A percentile compares a stretch with the other conserved stretches of the same genome.
These are phyloP conservation scores for Prunus mume DNA, from an alignment of 306 rosid species.

Conservation along the genomic window DNA sequence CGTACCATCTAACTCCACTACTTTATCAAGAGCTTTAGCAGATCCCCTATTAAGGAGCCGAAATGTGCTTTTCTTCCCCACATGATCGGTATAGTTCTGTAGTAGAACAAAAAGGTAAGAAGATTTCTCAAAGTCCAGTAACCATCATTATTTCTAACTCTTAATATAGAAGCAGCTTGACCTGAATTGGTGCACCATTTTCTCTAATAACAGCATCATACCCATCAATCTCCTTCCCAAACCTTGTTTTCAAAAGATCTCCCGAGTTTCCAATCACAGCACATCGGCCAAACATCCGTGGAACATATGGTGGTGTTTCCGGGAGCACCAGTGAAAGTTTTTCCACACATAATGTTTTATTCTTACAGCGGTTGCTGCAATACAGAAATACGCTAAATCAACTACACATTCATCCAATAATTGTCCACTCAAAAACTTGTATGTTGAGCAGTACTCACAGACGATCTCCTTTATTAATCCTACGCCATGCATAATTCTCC, in stretches of 20 bases:
- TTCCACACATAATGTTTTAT: constrained; percentile 75
- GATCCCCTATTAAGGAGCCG: constrained; percentile 98
- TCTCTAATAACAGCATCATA: constrained; percentile 88
- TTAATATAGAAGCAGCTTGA: constrained; percentile 24
- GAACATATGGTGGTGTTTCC: constrained; percentile 79
- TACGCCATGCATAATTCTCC: constrained; percentile 97
- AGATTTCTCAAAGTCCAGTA: constrained; percentile 11
- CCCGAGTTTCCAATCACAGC: constrained; percentile 98
- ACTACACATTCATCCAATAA: background rate
- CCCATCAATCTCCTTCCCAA: constrained; percentile 86
- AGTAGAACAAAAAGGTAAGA: constrained; percentile 23
- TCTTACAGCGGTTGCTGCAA: constrained; percentile 77
- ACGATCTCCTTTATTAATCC: constrained; percentile 87
- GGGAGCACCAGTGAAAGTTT: constrained; percentile 94
- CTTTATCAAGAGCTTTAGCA: constrained; percentile 96
- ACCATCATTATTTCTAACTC: constrained; percentile 10
- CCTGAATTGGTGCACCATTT: constrained; percentile 95
- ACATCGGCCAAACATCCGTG: constrained; percentile 82
- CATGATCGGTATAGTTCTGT: constrained; percentile 81
- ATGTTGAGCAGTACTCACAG: constrained; percentile 56
- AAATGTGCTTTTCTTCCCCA: constrained; percentile 83
- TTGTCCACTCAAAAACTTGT: constrained; percentile 8
- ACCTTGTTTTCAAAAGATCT: constrained; percentile 87
- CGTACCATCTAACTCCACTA: constrained; percentile 86
- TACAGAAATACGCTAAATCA: constrained; percentile 20